phyloP scores from a whole-genome alignment of 768 basidiomycete genomes.

The Hortiboletus campestris region DNA sequence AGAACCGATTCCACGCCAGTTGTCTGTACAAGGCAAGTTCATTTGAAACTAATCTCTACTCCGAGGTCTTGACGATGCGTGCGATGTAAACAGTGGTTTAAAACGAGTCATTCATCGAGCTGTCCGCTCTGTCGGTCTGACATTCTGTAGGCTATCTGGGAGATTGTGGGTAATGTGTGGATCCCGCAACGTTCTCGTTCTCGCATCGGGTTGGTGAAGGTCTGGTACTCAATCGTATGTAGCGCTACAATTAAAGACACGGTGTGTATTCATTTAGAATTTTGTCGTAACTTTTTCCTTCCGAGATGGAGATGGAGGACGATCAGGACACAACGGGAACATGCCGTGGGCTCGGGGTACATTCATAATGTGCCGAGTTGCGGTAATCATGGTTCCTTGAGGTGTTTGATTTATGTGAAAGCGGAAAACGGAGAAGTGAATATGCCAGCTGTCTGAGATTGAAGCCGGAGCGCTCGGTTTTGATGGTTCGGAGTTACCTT shows the following conservation, averaged over 20 bases:
- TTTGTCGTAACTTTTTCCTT: background rate
- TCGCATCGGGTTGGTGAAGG: background rate
- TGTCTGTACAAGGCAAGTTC: slow-evolving; percentile 81
- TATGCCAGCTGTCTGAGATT: no score
- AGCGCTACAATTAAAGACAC: background rate
- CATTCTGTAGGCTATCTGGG: slow-evolving; percentile 47
- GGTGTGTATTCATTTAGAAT: background rate
- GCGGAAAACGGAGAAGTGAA: no score
- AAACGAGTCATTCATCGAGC: slow-evolving; percentile 82
- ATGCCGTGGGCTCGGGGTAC: no score
- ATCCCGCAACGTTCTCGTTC: background rate
- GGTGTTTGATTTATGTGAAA: no score
- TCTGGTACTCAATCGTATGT: background rate
- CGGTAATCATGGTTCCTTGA: no score
- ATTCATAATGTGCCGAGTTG: no score
- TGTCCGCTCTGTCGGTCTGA: slow-evolving; percentile 91
- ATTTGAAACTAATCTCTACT: background rate
- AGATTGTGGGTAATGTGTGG: background rate
- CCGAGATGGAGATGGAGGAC: background rate
- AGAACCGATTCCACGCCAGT: slow-evolving; percentile 88
- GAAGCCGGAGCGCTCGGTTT: no score
- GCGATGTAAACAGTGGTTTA: slow-evolving; percentile 70
- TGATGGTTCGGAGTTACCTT: no score
- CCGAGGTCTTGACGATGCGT: background rate
- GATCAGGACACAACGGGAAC: no score